Evolutionary conservation across 495 filamentous ascomycete species (phyloP).

Genomic region (Neurospora cerealis): DNA sequence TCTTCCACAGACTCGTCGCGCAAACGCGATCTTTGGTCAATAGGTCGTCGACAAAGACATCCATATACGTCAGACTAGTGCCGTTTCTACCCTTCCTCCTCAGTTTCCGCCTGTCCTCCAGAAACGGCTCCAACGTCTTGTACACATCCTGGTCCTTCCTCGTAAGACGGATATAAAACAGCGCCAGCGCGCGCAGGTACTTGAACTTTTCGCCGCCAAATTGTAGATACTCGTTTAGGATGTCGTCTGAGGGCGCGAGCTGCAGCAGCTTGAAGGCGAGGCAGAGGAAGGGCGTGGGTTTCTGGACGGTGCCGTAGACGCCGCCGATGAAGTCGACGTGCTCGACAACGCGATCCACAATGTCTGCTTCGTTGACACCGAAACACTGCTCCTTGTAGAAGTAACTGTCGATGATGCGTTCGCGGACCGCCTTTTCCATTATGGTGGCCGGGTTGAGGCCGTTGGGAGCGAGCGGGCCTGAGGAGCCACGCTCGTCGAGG

Average conservation of each 20-base stretch:
- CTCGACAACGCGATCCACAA: constrained; percentile 83
- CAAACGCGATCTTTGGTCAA: constrained; percentile 84
- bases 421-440: constrained; percentile 84
- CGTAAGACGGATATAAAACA: constrained; percentile 89
- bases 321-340: constrained; percentile 74
- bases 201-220: constrained; percentile 70
- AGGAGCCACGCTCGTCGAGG: constrained; percentile 63
- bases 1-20: constrained; percentile 84
- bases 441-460: constrained; percentile 83
- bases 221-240: constrained; percentile 72
- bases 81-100: constrained; percentile 63
- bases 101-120: constrained; percentile 79
- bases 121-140: constrained; percentile 65
- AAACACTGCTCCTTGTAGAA: constrained; percentile 99
- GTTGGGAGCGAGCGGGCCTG: constrained; percentile 42
- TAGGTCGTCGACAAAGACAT: constrained; percentile 89
- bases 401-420: constrained; percentile 87
- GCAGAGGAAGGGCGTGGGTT: constrained; percentile 87
- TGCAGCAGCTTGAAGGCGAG: constrained; percentile 91
- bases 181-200: constrained; percentile 79
- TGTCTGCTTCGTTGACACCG: constrained; percentile 79
- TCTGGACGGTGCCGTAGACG: constrained; percentile 69
- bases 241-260: constrained; percentile 64
- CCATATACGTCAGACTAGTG: constrained; percentile 66
- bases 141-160: constrained; percentile 76